A percentile compares a stretch with the other conserved stretches of the same genome.
phyloP scores from a whole-genome alignment of 179 eudicot species.

The Kewa caespitosa region DNA sequence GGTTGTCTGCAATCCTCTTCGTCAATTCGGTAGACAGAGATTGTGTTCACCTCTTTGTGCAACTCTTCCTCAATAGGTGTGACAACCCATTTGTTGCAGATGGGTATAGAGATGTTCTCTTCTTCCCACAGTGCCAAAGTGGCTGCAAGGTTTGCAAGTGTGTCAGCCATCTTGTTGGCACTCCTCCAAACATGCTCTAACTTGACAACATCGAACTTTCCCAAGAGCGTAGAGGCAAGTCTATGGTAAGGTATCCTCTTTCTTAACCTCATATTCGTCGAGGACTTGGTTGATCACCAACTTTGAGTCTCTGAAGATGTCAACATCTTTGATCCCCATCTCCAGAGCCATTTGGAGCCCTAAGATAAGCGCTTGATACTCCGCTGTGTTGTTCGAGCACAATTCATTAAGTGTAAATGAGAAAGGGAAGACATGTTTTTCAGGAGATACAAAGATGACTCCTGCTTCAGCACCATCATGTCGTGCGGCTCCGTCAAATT shows the following conservation, averaged over 20 bases:
- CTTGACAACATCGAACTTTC: not conserved
- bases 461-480: not conserved
- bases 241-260: not conserved
- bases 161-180: not conserved
- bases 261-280: not conserved
- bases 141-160: slow-evolving; percentile 4
- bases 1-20: slow-evolving; percentile 5
- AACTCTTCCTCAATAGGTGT: not conserved
- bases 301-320: slow-evolving; percentile 16
- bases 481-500: slow-evolving; percentile 9
- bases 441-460: not conserved
- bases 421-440: not conserved
- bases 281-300: slow-evolving; percentile 1
- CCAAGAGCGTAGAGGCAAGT: not conserved
- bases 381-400: not conserved
- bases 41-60: not conserved
- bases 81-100: not conserved
- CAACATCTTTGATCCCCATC: not conserved
- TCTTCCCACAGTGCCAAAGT: slow-evolving; percentile 7
- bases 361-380: slow-evolving; percentile 15
- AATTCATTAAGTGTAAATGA: not conserved
- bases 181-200: not conserved
- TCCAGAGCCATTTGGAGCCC: not conserved
- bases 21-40: not conserved
- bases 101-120: not conserved